Evolutionary conservation across 106 monocot species (phyloP).

Genomic region (Allium sativum): DNA sequence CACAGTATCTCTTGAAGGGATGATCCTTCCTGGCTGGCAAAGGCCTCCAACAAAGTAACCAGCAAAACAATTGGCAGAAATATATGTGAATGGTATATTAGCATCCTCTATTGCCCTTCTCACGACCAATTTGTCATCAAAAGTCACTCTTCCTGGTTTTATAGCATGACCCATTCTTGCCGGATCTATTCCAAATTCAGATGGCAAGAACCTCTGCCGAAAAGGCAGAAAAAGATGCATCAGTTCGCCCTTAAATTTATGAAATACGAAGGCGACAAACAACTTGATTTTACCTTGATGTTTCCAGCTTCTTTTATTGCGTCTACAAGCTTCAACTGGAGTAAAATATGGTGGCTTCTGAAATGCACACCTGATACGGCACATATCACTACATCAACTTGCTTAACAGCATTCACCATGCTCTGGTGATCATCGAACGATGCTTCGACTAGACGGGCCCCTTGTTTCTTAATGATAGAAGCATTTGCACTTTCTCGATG

Average conservation of each 20-base stretch:
- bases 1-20: slow-evolving; percentile 34
- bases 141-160: slow-evolving; percentile 29
- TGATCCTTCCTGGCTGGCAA: slow-evolving; percentile 25
- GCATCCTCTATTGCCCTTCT: slow-evolving; percentile 45
- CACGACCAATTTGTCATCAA: slow-evolving; percentile 52
- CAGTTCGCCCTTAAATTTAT: neutral
- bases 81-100: slow-evolving; percentile 39
- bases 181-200: slow-evolving; percentile 57
- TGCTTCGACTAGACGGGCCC: slow-evolving; percentile 30
- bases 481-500: slow-evolving; percentile 49
- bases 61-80: slow-evolving; percentile 45
- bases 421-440: slow-evolving; percentile 46
- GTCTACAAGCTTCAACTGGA: slow-evolving; percentile 57
- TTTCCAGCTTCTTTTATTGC: slow-evolving; percentile 62
- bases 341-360: slow-evolving; percentile 46
- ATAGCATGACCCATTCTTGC: slow-evolving; percentile 39
- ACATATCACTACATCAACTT: slow-evolving; percentile 44
- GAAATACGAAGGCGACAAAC: neutral
- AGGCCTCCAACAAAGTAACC: slow-evolving; percentile 55
- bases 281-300: slow-evolving; percentile 22
- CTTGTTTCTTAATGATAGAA: slow-evolving; percentile 39
- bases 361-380: slow-evolving; percentile 51
- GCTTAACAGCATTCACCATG: slow-evolving; percentile 43
- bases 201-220: slow-evolving; percentile 45
- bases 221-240: neutral